A percentile compares a stretch with the other conserved stretches of the same genome.
These are phyloP conservation scores for Striga hermonthica DNA, from an alignment of 305 asterid genomes.

Conservation along the genomic window DNA sequence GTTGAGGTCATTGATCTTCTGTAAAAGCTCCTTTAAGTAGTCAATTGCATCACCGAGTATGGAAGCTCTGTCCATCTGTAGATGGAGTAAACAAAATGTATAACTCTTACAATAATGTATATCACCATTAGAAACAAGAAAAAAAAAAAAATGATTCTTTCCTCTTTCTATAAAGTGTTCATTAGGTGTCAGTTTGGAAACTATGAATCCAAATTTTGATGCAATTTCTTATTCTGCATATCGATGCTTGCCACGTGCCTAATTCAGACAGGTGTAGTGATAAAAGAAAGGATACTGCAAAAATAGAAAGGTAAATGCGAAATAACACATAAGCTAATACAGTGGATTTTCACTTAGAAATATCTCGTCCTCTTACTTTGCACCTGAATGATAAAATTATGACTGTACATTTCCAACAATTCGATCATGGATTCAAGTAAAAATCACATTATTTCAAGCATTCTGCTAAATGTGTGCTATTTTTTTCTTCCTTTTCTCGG, in stretches of 20 bases:
- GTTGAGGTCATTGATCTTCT: slow-evolving; percentile 68
- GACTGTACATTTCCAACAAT: no score
- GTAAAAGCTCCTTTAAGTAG: slow-evolving; percentile 68
- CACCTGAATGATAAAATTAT: no score
- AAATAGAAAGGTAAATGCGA: no score
- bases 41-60: slow-evolving; percentile 84
- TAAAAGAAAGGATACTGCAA: not conserved
- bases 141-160: no score
- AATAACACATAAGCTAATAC: no score
- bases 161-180: not conserved
- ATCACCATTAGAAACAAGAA: no score
- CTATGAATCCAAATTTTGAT: no score
- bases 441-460: no score
- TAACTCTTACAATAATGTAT: not conserved
- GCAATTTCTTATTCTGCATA: not conserved
- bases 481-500: not conserved
- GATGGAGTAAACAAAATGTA: not conserved
- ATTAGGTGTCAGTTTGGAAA: not conserved
- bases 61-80: slow-evolving; percentile 87
- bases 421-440: no score
- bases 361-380: no score
- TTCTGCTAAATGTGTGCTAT: no score
- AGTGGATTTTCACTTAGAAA: no score
- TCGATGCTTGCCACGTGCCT: slow-evolving; percentile 4
- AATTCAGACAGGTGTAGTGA: not conserved